These are phyloP conservation scores for Alternaria postmessia DNA, from an alignment of 2,329 filamentous ascomycete genomes.

Conservation along the genomic window DNA sequence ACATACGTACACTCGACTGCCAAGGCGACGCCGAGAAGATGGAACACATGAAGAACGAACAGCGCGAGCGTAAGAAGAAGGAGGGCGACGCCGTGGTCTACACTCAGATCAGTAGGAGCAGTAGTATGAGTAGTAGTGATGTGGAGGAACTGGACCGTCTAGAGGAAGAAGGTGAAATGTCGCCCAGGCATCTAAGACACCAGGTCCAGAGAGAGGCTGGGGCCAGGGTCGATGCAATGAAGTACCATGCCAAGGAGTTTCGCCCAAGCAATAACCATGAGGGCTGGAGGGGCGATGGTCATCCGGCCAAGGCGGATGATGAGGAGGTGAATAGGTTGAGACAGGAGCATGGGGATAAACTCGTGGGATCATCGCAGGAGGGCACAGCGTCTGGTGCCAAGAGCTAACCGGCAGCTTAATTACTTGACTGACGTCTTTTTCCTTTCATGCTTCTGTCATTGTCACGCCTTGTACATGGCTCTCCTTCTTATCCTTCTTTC, in stretches of 20 bases:
- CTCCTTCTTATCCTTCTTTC: neutral
- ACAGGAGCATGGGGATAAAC: neutral
- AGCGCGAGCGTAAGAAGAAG: slow-evolving; percentile 76
- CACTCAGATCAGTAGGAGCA: slow-evolving; percentile 58
- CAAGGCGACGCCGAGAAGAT: slow-evolving; percentile 75
- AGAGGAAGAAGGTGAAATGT: slow-evolving; percentile 33
- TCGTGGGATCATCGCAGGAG: neutral
- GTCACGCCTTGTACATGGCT: slow-evolving; percentile 1
- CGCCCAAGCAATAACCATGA: slow-evolving; percentile 33
- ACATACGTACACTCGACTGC: slow-evolving; percentile 77
- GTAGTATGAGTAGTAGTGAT: slow-evolving; percentile 63
- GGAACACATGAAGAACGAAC: slow-evolving; percentile 76
- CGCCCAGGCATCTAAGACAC: slow-evolving; percentile 38
- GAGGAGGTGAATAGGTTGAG: slow-evolving; percentile 13
- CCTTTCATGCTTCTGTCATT: neutral
- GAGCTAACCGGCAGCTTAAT: neutral
- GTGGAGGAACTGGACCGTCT: slow-evolving; percentile 63
- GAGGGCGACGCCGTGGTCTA: slow-evolving; percentile 63
- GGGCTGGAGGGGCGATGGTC: slow-evolving; percentile 33
- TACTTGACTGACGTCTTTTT: neutral
- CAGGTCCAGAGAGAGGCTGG: slow-evolving; percentile 37
- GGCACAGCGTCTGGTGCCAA: slow-evolving; percentile 4
- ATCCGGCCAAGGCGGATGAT: slow-evolving; percentile 25
- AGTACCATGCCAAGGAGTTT: slow-evolving; percentile 37
- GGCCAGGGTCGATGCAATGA: slow-evolving; percentile 33